Conservation (phyloP, 169 alveolate genomes). For the Eimeria tenella region DNA sequence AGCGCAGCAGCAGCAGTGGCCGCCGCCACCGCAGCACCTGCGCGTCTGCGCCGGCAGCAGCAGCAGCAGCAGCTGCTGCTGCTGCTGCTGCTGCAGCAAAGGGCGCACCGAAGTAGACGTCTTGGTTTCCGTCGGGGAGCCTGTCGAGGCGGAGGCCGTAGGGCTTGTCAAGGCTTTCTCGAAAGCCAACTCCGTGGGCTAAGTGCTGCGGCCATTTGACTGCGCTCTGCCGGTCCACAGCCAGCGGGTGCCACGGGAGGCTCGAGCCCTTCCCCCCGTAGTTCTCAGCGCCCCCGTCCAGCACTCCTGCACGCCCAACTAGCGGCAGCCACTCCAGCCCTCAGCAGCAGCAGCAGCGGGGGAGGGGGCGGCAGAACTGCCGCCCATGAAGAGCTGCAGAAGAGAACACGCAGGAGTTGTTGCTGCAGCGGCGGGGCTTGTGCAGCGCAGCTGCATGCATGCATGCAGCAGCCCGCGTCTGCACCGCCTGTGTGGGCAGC, state of each 20-base stretch:
- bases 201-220: constrained; percentile 71
- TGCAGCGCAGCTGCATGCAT: too few species aligned
- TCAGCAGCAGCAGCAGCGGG: not conserved
- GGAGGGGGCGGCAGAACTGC: too few species aligned
- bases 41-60: not conserved
- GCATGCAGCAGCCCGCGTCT: too few species aligned
- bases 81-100: constrained; percentile 1
- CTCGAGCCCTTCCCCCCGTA: constrained; percentile 80
- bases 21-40: not conserved
- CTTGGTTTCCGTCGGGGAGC: constrained; percentile 54
- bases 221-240: constrained; percentile 70
- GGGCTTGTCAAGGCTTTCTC: constrained; percentile 77
- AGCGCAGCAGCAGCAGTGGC: not conserved
- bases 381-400: too few species aligned
- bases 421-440: too few species aligned
- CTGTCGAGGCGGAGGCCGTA: constrained; percentile 64
- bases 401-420: too few species aligned
- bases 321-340: not conserved
- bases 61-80: constrained; percentile 29
- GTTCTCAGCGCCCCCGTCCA: constrained; percentile 77
- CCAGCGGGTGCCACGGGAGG: constrained; percentile 56
- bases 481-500: too few species aligned
- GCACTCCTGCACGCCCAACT: constrained; percentile 11
- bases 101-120: constrained; percentile 58
- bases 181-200: constrained; percentile 67